These are phyloP conservation scores for Amanita pallidorosea DNA, from an alignment of 768 basidiomycete species.

Conservation along the genomic window DNA sequence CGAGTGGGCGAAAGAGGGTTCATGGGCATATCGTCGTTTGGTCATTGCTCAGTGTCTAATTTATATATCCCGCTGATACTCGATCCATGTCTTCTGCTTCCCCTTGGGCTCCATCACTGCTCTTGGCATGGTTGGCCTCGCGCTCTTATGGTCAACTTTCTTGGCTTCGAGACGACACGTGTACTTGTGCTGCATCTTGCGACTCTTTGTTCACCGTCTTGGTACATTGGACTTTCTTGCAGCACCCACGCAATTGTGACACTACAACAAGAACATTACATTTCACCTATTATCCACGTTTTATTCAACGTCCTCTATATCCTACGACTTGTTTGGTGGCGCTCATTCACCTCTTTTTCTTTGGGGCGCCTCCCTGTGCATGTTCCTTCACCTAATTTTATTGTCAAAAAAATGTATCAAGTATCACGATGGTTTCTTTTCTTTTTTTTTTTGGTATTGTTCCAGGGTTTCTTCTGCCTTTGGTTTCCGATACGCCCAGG, in stretches of 20 bases:
- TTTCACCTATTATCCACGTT: conserved; percentile 3
- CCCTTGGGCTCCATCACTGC: not conserved
- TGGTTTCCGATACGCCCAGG: not conserved
- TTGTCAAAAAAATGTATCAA: conserved; percentile 5
- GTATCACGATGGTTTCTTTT: conserved; percentile 4
- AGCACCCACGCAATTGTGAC: conserved; percentile 4
- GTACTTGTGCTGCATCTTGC: conserved; percentile 5
- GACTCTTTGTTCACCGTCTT: conserved; percentile 1
- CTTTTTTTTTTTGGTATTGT: not conserved
- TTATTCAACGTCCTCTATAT: conserved; percentile 2
- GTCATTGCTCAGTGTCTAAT: conserved; percentile 7
- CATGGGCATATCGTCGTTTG: conserved; percentile 5
- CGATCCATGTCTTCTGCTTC: conserved; percentile 3
- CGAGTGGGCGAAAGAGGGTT: conserved; percentile 5
- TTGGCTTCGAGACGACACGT: not conserved
- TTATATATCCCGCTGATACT: conserved; percentile 4
- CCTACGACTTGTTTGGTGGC: not conserved
- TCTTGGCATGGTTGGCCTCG: not conserved
- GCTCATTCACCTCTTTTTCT: not conserved
- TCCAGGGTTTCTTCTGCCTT: not conserved
- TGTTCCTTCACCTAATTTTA: conserved; percentile 3
- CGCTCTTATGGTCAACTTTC: not conserved
- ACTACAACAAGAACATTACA: conserved; percentile 6
- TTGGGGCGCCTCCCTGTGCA: not conserved
- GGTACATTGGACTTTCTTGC: conserved; percentile 1